Conservation (phyloP, 1,284 basidiomycete genomes). For the Ceratobasidium sp. region DNA sequence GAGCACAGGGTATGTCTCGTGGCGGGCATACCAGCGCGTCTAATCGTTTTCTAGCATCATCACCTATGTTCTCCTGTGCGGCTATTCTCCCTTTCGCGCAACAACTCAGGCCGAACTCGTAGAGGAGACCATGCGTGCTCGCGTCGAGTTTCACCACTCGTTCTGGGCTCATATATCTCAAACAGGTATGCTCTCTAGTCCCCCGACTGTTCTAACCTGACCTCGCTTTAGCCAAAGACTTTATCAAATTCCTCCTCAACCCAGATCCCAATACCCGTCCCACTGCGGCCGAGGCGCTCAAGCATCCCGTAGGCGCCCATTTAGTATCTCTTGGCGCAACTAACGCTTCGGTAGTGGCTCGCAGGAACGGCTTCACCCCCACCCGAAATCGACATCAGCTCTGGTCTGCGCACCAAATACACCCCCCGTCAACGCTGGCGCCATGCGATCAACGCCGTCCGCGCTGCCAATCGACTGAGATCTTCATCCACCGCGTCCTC, state of each 20-base stretch:
- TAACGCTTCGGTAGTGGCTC: conserved; percentile 65
- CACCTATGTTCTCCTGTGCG: conserved; percentile 90
- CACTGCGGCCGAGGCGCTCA: conserved; percentile 76
- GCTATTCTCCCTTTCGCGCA: conserved; percentile 91
- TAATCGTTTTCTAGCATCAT: conserved; percentile 69
- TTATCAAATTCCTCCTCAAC: conserved; percentile 77
- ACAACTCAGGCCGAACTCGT: conserved; percentile 80
- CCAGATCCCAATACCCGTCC: conserved; percentile 76
- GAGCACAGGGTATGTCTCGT: conserved; percentile 77
- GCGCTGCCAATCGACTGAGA: conserved; percentile 59
- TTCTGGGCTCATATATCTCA: conserved; percentile 92
- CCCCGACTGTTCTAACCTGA: not conserved
- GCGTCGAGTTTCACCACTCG: conserved; percentile 88
- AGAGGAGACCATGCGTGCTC: conserved; percentile 81
- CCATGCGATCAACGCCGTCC: conserved; percentile 67
- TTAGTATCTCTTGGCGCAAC: conserved; percentile 3
- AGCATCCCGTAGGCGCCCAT: conserved; percentile 56
- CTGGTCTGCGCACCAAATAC: conserved; percentile 79
- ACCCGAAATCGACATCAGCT: conserved; percentile 66
- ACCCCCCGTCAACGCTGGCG: conserved; percentile 73
- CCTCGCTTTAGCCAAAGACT: conserved; percentile 72
- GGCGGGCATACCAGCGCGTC: not conserved
- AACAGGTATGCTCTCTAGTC: conserved; percentile 58
- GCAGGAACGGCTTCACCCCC: conserved; percentile 67
- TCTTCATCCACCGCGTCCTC: not conserved